Percentiles rank a stretch among this genome's conserved stretches.
These are phyloP conservation scores for Sorghum bicolor DNA, from an alignment of 176 grass and related monocot species.

Conservation along the genomic window Sorghum_bicolor_NCBIv3 NC_012871.2:76659001-76659500, in stretches of 20 bases:
- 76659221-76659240: neutral
- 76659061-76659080: conserved; percentile 26
- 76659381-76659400: conserved; percentile 33
- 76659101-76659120: neutral
- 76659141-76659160: conserved; percentile 40
- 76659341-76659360: neutral
- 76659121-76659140: neutral
- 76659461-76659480: too few species aligned
- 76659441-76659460: neutral
- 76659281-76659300: conserved; percentile 35
- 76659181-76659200: neutral
- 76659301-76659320: neutral
- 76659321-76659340: too few species aligned
- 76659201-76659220: too few species aligned
- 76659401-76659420: neutral
- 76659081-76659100: conserved; percentile 31
- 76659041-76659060: neutral
- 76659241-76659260: neutral
- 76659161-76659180: neutral
- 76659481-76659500: neutral
- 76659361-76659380: neutral
- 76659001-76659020: too few species aligned
- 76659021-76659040: neutral
- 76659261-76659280: conserved; percentile 58
- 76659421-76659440: neutral